Evolutionary conservation across 2,329 filamentous ascomycete species (phyloP).

Genomic region (Juglanconis sp.): DNA sequence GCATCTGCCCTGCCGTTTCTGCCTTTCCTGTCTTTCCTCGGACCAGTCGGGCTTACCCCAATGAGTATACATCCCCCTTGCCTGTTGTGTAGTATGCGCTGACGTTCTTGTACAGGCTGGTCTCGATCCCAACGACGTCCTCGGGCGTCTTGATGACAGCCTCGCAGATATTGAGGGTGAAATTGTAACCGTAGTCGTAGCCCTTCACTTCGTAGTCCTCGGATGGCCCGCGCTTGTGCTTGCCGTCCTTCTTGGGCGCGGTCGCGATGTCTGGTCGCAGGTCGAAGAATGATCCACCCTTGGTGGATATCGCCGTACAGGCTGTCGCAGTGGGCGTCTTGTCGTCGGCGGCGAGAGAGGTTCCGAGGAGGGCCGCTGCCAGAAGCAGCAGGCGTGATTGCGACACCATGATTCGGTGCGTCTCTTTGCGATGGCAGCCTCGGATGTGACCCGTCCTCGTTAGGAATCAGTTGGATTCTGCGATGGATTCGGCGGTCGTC

Average conservation of each 20-base stretch:
- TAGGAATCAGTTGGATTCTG: background rate
- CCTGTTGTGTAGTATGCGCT: constrained; percentile 72
- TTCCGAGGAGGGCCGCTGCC: constrained; percentile 8
- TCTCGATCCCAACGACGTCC: constrained; percentile 62
- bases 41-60: constrained; percentile 55
- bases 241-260: constrained; percentile 38
- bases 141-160: constrained; percentile 66
- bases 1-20: background rate
- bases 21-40: background rate
- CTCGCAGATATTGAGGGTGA: constrained; percentile 79
- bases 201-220: constrained; percentile 64
- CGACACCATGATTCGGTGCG: constrained; percentile 4
- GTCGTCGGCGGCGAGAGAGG: constrained; percentile 15
- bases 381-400: constrained; percentile 14
- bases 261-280: constrained; percentile 53
- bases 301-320: constrained; percentile 55
- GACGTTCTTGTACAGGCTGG: constrained; percentile 65
- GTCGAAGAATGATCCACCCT: constrained; percentile 55
- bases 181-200: constrained; percentile 76
- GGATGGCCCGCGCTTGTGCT: constrained; percentile 39
- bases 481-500: background rate
- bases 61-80: constrained; percentile 63
- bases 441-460: background rate
- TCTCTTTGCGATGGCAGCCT: background rate
- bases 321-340: constrained; percentile 39